Evolutionary conservation across 306 rosid species (phyloP), one percentile per base, ranked within the genome.

Genomic region (Quercus aquifolioides): DNA sequence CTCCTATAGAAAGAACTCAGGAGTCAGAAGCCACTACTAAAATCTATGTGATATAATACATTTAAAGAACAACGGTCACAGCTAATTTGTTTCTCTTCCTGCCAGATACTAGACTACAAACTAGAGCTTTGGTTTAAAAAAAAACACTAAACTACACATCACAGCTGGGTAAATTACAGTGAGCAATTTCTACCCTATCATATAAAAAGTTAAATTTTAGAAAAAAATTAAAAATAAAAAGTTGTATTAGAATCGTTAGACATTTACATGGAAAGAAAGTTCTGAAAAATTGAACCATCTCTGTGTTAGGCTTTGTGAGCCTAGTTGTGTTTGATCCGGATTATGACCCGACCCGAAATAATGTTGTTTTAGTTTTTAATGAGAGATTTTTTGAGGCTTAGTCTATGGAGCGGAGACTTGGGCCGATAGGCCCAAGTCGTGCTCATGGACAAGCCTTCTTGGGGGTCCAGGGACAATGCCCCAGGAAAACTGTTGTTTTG

Each of bases 1-100:
- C 87, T 92, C 98, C 98, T 92, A 79, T 68, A 70, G 41, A 74
- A 62, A 86, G 41, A 83, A 69, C 55, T 77, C 57, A 19, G 28
- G 35, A 63, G 25, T 46, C 52, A 75, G 74, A 81, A 57, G 30
- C 62, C 4, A 75, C 43, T 20, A 31, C 6, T 69, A 23, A 76
- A 58, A 19, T 56, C 9, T 62, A 38, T 38, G 46, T 38, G 21
- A 19, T 35, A 38, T 38, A 20, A 35, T 67, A 11, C 26, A 35
- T 67, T 33, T 67, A 67, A 67, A 35, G 17, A 35, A 67, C 72
- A 8, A 21, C 26, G 19, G 26, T 35, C 26, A n/a, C n/a, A 2
- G 20, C 49, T 21, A 31, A 33, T 33, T 67, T 67, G 30, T 41
- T 6, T 35, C 5, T 67, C 72, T 67, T n/a, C 51, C 9, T 9